Conservation (phyloP, 1,284 basidiomycete genomes). For the Ceratobasidium sp. region DNA sequence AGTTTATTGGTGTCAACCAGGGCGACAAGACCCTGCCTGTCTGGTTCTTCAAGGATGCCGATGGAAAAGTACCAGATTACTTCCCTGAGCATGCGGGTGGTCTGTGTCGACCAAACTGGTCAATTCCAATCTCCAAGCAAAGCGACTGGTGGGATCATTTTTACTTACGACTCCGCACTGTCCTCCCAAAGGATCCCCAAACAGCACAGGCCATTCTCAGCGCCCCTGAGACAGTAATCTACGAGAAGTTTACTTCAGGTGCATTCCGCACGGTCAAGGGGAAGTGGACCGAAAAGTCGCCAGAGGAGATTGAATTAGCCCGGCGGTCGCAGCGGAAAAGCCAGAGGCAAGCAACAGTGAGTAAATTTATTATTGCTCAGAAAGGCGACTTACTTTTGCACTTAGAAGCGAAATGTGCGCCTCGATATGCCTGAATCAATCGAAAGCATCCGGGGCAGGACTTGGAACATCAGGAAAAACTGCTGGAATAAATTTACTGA, state of each 20-base stretch:
- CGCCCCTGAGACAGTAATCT: neutral
- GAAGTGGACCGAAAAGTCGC: neutral
- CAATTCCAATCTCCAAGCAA: neutral
- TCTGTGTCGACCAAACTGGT: neutral
- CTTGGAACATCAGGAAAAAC: constrained; percentile 12
- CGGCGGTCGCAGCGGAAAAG: neutral
- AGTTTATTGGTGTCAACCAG: neutral
- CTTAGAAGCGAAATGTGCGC: too few species aligned
- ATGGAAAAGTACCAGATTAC: neutral
- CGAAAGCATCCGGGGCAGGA: too few species aligned
- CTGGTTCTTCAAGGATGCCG: neutral
- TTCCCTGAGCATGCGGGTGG: neutral
- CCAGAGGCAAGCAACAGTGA: neutral
- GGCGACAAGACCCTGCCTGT: neutral
- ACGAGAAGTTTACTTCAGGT: neutral
- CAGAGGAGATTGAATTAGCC: neutral
- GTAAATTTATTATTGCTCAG: too few species aligned
- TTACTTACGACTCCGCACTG: neutral
- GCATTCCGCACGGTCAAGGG: neutral
- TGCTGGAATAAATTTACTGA: neutral
- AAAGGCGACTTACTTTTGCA: too few species aligned
- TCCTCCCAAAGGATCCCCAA: neutral
- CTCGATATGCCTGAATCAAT: too few species aligned
- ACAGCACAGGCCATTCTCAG: neutral
- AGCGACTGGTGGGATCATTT: neutral